A percentile compares a stretch with the other conserved stretches of the same genome.
Evolutionary conservation across 495 filamentous ascomycete genomes (phyloP).

Genomic region (Cenococcum geophilum): DNA sequence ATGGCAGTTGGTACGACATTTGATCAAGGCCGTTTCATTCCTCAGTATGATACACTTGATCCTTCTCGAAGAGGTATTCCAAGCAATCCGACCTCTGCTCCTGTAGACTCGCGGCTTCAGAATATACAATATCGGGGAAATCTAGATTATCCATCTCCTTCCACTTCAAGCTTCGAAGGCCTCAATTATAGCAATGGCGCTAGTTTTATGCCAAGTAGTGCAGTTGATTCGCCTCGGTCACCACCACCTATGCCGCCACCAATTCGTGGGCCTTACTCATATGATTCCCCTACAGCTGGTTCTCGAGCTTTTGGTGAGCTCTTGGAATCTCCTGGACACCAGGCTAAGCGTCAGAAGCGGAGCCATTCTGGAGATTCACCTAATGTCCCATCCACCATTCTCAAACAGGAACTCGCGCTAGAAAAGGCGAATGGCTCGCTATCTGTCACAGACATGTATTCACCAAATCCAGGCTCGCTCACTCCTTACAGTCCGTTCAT

Average conservation of each 20-base stretch:
- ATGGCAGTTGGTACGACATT: constrained; percentile 8
- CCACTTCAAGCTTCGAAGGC: constrained; percentile 17
- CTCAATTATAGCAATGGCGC: constrained; percentile 6
- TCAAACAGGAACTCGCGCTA: not conserved
- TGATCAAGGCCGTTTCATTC: constrained; percentile 7
- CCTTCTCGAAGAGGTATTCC: constrained; percentile 2
- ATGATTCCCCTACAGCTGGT: not conserved
- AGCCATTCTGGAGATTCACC: constrained; percentile 27
- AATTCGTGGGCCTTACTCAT: constrained; percentile 3
- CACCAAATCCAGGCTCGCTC: constrained; percentile 27
- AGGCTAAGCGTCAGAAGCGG: constrained; percentile 18
- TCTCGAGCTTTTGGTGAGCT: constrained; percentile 15
- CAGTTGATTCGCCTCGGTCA: constrained; percentile 16
- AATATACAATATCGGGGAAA: constrained; percentile 13
- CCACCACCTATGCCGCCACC: constrained; percentile 29
- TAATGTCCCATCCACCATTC: not conserved
- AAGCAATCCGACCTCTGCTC: constrained; percentile 13
- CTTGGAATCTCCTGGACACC: not conserved
- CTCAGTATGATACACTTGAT: not conserved
- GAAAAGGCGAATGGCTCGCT: constrained; percentile 2
- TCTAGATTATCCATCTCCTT: constrained; percentile 23
- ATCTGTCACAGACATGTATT: constrained; percentile 22
- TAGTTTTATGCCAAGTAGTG: constrained; percentile 4
- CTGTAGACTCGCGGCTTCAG: constrained; percentile 16
- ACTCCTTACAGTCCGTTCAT: constrained; percentile 26